Evolutionary conservation across 2,329 filamentous ascomycete genomes (phyloP), one percentile per base, ranked within the genome.

Genomic region (Paracamarosporium sp.): DNA sequence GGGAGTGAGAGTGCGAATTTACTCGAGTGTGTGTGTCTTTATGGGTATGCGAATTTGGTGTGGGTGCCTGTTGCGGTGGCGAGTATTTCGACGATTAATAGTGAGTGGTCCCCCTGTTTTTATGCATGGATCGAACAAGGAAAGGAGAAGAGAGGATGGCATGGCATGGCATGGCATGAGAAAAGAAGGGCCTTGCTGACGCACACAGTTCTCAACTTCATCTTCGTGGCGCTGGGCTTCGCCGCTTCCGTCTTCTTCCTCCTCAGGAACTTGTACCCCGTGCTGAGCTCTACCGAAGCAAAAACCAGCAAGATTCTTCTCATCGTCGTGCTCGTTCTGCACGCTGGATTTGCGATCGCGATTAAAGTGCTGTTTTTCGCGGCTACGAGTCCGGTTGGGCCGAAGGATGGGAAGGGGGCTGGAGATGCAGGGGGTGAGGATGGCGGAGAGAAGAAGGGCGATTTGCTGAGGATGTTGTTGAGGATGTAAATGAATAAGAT

Each of bases 321-420:
- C 58, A 82, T 98, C 51, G 81, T 94, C 22, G 93, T 99, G 25
- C 85, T 98, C 28, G 84, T 86, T 28, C 82, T 98, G 61, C 95
- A 99, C 79, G 89, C 93, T 27, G 95, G 90, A n/a, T 83, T 99
- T 65, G 87, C 94, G 1, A 86, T 98, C 69, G 91, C 94, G 4
- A 98, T 99, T 79, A 98, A 98, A 84, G 89, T 97, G 57, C 80
- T 98, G 27, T 98, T 98, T 85, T 99, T 99, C 79, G 93, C 93
- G 66, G 85, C 80, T 59, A 84, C 70, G 11, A 77, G 74, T 45
- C 74, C 74, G 1, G 67, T 75, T 2, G 71, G 71, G 2, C 66
- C 71, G 22, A 70, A 70, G 53, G 65, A 60, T 22, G 67, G 63
- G 8, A 57, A 65, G 31, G 64, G 52, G 17, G 62, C 62, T 28